Percentiles rank a stretch among this genome's conserved stretches.
phyloP scores from a whole-genome alignment of 306 rosid genomes.

The Lathyrus sativus region DNA sequence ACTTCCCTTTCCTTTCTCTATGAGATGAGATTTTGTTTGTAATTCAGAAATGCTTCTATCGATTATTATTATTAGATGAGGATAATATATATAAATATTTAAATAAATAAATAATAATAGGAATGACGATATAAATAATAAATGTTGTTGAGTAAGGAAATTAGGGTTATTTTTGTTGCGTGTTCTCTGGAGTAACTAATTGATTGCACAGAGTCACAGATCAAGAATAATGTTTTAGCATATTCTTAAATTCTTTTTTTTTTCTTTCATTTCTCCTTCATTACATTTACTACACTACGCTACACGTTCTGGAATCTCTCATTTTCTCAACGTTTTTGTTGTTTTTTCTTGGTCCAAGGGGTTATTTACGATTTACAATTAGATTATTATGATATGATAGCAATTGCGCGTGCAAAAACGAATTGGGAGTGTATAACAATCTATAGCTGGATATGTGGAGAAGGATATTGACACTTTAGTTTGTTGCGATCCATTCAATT shows the following conservation, averaged over 20 bases:
- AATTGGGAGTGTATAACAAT: not conserved
- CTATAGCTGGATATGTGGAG: not conserved
- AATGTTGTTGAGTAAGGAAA: conserved; percentile 1
- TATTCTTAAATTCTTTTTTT: conserved; percentile 11
- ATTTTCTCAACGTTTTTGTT: not conserved
- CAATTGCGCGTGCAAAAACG: not conserved
- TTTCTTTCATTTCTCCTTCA: not conserved
- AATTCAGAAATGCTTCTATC: not conserved
- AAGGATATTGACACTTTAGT: not conserved
- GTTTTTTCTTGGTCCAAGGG: not conserved
- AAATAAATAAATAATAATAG: not conserved
- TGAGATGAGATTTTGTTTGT: conserved; percentile 5
- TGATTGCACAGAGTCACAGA: not conserved
- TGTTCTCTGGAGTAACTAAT: not conserved
- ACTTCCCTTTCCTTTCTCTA: conserved; percentile 1
- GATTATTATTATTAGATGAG: not conserved
- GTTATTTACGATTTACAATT: no score
- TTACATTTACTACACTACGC: not conserved
- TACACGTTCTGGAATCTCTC: not conserved
- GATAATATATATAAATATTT: not conserved
- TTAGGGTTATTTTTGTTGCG: conserved; percentile 10
- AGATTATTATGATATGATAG: no score
- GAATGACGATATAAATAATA: not conserved
- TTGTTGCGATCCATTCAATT: not conserved
- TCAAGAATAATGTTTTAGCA: not conserved